Base-by-base conservation (phyloP, 805 yeast genomes). In the Scheffersomyces lignosus region DNA sequence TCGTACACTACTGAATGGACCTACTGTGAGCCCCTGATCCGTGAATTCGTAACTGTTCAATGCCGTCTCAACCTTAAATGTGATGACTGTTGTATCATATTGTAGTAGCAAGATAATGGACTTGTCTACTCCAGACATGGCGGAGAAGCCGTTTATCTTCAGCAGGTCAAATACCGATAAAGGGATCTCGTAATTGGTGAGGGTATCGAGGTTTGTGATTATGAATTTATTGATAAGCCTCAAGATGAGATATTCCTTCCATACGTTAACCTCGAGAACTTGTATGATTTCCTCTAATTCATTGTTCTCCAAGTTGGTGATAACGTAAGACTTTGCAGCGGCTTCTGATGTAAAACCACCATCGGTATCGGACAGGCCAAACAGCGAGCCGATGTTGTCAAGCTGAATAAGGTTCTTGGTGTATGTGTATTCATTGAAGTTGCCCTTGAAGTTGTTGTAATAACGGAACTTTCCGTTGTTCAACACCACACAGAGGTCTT, bases 391-490 rank as follows among this genome's bases (percentile, higher is more conserved):
- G 12, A 41, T 14, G 23, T 45, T 38, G 14, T 52, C 56, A 17
- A 58, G 39, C 3, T 18, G 22, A 4, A 53, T 40, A 29, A 56
- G 36, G 24, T 52, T 49, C 5, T 48, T 40, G 5, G 53, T 51
- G 34, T 43, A 64, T 7, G 37, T 32, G 47, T 68, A 72, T 48
- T 81, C 87, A 32, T 70, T 68, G 54, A 85, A 87, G 30, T 77
- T 81, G 3, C 87, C 85, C 15, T 77, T 76, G 44, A 83, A 78
- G 49, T 85, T 89, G 28, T 68, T 59, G 57, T 84, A 86, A 18
- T 71, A 62, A 18, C 95, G 64, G 16, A 71, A 75, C 18, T 60
- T 65, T 5, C 83, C 83, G 33, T 66, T 62, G 22, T 66, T 70
- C 25, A 80, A 55, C 1, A 83, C 73, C 9, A 83, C 76, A 8